These are phyloP conservation scores for Kurtzmaniella quercitrusa DNA, from an alignment of 1,139 yeast genomes.

Conservation along the genomic window DNA sequence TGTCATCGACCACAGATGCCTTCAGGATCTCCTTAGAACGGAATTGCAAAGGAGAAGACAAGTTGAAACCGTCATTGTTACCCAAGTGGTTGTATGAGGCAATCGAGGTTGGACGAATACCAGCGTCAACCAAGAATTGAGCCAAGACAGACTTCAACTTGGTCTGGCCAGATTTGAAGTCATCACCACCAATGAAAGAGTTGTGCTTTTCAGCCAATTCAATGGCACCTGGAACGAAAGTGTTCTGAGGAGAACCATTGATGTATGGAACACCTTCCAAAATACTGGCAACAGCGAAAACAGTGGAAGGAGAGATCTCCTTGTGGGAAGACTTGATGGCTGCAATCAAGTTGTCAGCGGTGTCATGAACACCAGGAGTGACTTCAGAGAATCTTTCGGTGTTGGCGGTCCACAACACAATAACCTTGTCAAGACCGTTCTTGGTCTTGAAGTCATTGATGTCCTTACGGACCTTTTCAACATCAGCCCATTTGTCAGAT, in stretches of 20 bases:
- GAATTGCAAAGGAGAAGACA: conserved; percentile 90
- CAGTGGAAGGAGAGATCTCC: conserved; percentile 86
- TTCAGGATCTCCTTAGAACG: conserved; percentile 93
- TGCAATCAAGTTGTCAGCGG: conserved; percentile 71
- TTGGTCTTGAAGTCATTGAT: conserved; percentile 72
- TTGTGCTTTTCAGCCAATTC: conserved; percentile 79
- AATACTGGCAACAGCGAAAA: conserved; percentile 90
- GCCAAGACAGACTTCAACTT: conserved; percentile 93
- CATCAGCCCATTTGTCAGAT: conserved; percentile 81
- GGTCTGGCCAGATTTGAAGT: conserved; percentile 96
- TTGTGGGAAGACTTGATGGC: conserved; percentile 74
- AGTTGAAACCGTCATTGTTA: conserved; percentile 91
- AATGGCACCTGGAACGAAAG: conserved; percentile 92
- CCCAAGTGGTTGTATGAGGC: conserved; percentile 97
- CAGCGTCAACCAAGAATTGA: conserved; percentile 94
- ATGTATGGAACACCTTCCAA: conserved; percentile 85
- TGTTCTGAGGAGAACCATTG: conserved; percentile 96
- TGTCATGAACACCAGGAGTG: conserved; percentile 78
- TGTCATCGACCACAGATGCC: conserved; percentile 90
- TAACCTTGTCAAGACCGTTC: conserved; percentile 77
- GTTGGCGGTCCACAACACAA: conserved; percentile 95
- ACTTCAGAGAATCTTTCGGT: conserved; percentile 90
- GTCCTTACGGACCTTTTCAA: conserved; percentile 80
- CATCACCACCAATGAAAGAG: conserved; percentile 92
- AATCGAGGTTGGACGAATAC: conserved; percentile 89